Conservation (phyloP, 768 basidiomycete genomes). For the Mycena leptocephala region DNA sequence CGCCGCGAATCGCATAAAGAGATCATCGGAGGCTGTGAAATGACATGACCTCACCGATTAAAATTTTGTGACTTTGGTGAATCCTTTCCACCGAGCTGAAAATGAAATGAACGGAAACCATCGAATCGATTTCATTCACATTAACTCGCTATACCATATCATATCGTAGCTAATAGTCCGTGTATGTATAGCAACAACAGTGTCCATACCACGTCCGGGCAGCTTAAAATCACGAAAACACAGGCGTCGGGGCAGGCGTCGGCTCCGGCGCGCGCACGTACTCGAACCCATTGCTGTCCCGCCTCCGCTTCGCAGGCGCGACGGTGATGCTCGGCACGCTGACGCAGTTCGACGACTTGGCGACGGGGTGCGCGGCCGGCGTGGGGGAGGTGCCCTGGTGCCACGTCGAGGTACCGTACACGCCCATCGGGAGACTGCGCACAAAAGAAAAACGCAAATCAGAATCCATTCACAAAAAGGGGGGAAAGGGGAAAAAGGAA, state of each 20-base stretch:
- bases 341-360: slow-evolving; percentile 76
- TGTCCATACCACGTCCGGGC: neutral
- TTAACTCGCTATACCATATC: too few species aligned
- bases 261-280: slow-evolving; percentile 23
- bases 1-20: too few species aligned
- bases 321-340: slow-evolving; percentile 30
- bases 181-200: neutral
- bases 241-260: slow-evolving; percentile 24
- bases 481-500: neutral
- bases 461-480: neutral
- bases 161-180: too few species aligned
- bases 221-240: neutral
- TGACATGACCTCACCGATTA: too few species aligned
- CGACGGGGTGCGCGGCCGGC: slow-evolving; percentile 72
- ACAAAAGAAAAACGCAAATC: neutral
- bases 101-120: too few species aligned
- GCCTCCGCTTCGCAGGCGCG: slow-evolving; percentile 1
- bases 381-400: slow-evolving; percentile 72
- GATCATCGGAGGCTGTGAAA: too few species aligned
- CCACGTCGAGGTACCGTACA: slow-evolving; percentile 83
- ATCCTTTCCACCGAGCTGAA: too few species aligned
- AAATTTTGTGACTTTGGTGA: too few species aligned
- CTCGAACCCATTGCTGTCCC: slow-evolving; percentile 17
- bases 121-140: too few species aligned
- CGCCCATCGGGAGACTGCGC: slow-evolving; percentile 72